Evolutionary conservation across 306 rosid species (phyloP), one percentile per base, ranked within the genome.

Genomic region (Lagenaria siceraria): DNA sequence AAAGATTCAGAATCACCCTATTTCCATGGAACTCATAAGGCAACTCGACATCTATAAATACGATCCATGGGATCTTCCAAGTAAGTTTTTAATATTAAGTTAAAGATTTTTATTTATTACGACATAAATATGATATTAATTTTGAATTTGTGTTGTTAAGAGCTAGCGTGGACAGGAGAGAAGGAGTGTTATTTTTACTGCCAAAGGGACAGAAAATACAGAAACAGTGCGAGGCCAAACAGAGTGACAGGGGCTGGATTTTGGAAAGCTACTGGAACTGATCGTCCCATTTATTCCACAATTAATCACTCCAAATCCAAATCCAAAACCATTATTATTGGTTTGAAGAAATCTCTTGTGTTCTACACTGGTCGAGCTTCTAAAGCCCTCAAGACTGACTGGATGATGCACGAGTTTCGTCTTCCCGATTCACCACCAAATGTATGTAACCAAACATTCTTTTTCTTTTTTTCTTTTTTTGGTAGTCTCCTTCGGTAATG

Each of bases 61-160:
- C 65, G 97, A 95, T 72, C 98, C 98, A 18, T 92, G 98, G 98
- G 98, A 95, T 89, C 98, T 95, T 78, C 98, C 98, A 70, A 90
- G 98, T 90, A 89, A 86, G 65, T 58, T 56, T 54, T 1, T 19
- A 0, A 5, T 11, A 1, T 29, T 29, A 29, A 29, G 1, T 29
- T n/a, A n/a, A 29, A 1, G 33, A 29, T 29, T 29, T 29, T 29
- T 3, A 29, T 29, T 29, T 29, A 29, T 33, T 33, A 33, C 5
- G 4, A 33, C 36, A 33, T 33, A 33, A 33, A 5, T 33, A 4
- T 4, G 5, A 10, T 43, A 43, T 5, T 43, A 43, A 43, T 11
- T 11, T 43, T 43, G 49, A 43, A 43, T 43, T 43, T 43, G 3
- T 0, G 0, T 46, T 46, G 19, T 64, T 58, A 1, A 78, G 40